A percentile compares a stretch with the other conserved stretches of the same genome.
Conservation (phyloP, 1,139 yeast species). For the Geotrichum cucujoidarum region DNA sequence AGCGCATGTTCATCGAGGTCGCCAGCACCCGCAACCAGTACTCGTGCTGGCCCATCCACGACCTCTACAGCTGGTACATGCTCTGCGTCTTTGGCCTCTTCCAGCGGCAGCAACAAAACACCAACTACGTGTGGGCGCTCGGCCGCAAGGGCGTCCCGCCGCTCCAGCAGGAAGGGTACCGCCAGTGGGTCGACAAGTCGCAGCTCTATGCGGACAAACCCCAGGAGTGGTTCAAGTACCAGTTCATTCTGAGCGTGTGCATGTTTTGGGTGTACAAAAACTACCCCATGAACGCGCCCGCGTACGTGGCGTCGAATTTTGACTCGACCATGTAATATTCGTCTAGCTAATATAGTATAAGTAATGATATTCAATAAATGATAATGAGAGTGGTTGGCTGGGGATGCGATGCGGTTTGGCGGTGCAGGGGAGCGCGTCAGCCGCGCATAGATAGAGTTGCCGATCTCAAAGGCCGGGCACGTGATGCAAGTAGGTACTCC, state of each 20-base stretch:
- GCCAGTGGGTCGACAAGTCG: conserved; percentile 3
- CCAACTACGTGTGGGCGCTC: neutral
- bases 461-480: too few species aligned
- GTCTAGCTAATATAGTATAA: too few species aligned
- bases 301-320: neutral
- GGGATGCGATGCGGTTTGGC: too few species aligned
- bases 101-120: neutral
- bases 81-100: conserved; percentile 1
- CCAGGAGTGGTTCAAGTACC: neutral
- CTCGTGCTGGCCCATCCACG: conserved; percentile 8
- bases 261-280: neutral
- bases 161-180: neutral
- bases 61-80: conserved; percentile 8
- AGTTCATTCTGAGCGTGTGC: neutral
- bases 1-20: neutral
- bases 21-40: neutral
- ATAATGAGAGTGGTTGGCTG: too few species aligned
- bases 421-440: too few species aligned
- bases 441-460: too few species aligned
- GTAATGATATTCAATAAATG: too few species aligned
- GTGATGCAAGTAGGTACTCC: too few species aligned
- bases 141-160: conserved; percentile 5
- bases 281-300: conserved; percentile 1
- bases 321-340: neutral
- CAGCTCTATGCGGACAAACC: neutral